A percentile compares a stretch with the other conserved stretches of the same genome.
These are phyloP conservation scores for Rhodotorula paludigena DNA, from an alignment of 768 basidiomycete species.

Conservation along the genomic window DNA sequence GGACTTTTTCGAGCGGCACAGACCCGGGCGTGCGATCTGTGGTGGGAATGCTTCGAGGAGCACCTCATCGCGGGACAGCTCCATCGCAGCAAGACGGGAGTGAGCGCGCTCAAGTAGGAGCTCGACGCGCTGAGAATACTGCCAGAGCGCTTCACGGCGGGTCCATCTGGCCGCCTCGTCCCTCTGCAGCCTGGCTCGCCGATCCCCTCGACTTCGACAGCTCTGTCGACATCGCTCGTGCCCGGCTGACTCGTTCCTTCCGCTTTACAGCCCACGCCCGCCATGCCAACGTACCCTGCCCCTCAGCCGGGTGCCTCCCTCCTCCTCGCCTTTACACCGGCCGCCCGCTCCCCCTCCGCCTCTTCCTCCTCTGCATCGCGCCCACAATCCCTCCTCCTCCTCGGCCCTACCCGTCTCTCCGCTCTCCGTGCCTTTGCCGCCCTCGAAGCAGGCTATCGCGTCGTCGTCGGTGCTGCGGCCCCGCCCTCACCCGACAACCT, in stretches of 20 bases:
- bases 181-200: too few relatives aligned
- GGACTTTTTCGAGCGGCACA: too few relatives aligned
- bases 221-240: too few relatives aligned
- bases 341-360: slow-evolving; percentile 44
- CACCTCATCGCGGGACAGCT: too few relatives aligned
- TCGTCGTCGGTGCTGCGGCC: slow-evolving; percentile 26
- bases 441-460: slow-evolving; percentile 40
- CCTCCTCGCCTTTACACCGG: slow-evolving; percentile 66
- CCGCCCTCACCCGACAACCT: neutral
- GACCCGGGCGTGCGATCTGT: too few relatives aligned
- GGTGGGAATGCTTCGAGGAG: too few relatives aligned
- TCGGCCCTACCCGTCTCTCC: slow-evolving; percentile 74
- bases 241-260: neutral
- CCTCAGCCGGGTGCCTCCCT: slow-evolving; percentile 63
- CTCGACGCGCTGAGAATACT: too few relatives aligned
- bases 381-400: slow-evolving; percentile 55
- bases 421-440: slow-evolving; percentile 67
- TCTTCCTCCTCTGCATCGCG: slow-evolving; percentile 40
- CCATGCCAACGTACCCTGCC: slow-evolving; percentile 40
- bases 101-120: too few relatives aligned
- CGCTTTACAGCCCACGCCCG: neutral
- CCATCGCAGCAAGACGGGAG: too few relatives aligned
- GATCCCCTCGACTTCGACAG: too few relatives aligned
- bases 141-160: too few relatives aligned
- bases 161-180: too few relatives aligned